These are phyloP conservation scores for Westerdykella ornata DNA, from an alignment of 2,329 filamentous ascomycete species.

Conservation along the genomic window DNA sequence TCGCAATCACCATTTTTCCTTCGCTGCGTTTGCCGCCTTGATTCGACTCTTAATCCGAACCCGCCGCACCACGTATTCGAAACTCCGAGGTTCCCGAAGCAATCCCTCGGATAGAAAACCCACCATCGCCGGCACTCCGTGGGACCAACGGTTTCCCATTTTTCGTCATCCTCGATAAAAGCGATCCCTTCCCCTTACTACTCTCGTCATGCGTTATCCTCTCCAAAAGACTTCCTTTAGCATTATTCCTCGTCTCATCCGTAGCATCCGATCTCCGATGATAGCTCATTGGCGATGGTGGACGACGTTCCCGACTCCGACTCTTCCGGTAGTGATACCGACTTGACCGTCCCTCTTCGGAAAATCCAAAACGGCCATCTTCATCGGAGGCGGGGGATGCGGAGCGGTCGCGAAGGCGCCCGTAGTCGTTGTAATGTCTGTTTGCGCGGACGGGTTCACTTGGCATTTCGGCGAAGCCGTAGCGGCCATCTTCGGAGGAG, in stretches of 20 bases:
- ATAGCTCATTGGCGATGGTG: constrained; percentile 38
- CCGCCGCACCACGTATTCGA: too few relatives aligned
- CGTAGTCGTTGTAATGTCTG: constrained; percentile 17
- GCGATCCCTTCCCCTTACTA: background rate
- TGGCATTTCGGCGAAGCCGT: constrained; percentile 42
- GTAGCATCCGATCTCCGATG: constrained; percentile 42
- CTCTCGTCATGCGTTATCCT: constrained; percentile 10
- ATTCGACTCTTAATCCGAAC: too few relatives aligned
- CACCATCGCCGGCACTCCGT: constrained; percentile 7
- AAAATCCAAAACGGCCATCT: constrained; percentile 45
- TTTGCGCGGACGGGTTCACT: too few relatives aligned
- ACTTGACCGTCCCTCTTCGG: constrained; percentile 28
- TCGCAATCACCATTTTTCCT: too few relatives aligned
- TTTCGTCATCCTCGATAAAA: background rate
- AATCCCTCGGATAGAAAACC: constrained; percentile 29
- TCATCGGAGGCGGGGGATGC: constrained; percentile 49
- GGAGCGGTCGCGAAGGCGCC: constrained; percentile 53
- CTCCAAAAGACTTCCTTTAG: constrained; percentile 19
- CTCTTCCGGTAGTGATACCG: too few relatives aligned
- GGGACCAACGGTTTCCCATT: background rate
- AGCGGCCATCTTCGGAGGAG: constrained; percentile 42
- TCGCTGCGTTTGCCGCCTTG: too few relatives aligned
- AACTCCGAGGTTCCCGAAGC: constrained; percentile 7
- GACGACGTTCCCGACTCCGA: constrained; percentile 8
- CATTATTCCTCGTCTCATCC: constrained; percentile 26